Percentiles rank a stretch among this genome's conserved stretches.
These are phyloP conservation scores for Mucuna pruriens DNA, from an alignment of 306 rosid species.

Conservation along the genomic window DNA sequence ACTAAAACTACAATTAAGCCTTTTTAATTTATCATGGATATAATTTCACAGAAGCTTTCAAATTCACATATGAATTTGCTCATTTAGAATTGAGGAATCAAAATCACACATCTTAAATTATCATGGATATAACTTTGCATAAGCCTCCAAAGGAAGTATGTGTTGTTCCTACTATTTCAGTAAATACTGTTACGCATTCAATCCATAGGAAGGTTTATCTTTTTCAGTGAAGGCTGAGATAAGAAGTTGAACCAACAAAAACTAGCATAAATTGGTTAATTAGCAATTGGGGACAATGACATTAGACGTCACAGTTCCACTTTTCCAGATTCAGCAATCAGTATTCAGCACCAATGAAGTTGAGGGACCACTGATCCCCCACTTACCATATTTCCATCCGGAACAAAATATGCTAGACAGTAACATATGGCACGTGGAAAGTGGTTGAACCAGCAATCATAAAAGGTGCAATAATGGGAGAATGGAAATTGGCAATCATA, in stretches of 20 bases:
- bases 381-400: not conserved
- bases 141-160: too few relatives aligned
- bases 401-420: not conserved
- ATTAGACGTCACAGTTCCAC: not conserved
- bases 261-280: not conserved
- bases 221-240: too few relatives aligned
- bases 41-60: too few relatives aligned
- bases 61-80: too few relatives aligned
- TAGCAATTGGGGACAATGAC: not conserved
- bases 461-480: not conserved
- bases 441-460: not conserved
- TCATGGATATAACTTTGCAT: too few relatives aligned
- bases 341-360: not conserved
- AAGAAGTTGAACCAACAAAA: not conserved
- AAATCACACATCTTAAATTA: too few relatives aligned
- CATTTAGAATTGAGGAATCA: too few relatives aligned
- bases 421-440: not conserved
- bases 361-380: not conserved
- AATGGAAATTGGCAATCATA: constrained; percentile 15
- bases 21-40: too few relatives aligned
- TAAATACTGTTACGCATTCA: too few relatives aligned
- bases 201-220: too few relatives aligned
- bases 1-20: too few relatives aligned
- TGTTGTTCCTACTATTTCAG: too few relatives aligned
- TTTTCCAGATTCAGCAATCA: not conserved